Evolutionary conservation across 257 asterid species (phyloP), one percentile per base, ranked within the genome.

Genomic region (Haberlea rhodopensis): DNA sequence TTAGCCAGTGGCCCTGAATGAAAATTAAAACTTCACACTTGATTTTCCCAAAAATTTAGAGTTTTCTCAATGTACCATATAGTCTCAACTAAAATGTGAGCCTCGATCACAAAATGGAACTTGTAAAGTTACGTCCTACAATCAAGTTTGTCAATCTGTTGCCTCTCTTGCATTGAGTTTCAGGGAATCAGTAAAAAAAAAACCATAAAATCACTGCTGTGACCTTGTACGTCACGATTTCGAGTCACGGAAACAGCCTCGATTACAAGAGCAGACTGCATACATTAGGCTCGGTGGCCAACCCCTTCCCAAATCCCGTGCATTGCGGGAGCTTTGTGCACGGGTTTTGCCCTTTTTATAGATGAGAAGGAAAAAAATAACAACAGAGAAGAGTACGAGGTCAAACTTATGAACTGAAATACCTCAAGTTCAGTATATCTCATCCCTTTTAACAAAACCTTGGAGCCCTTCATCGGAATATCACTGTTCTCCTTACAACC

Each of bases 351-450:
- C n/a, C n/a, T n/a, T n/a, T n/a, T n/a, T n/a, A n/a, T n/a, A n/a
- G n/a, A 5, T 3, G 19, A 27, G 5, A 27, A 46, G 15, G 8
- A 4, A 26, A 46, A 40, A 40, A 40, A 13, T 8, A 45, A 23
- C 2, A 26, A 19, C 13, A 1, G 26, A 43, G 11, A 53, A 26
- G 59, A 24, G 21, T 21, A 49, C 10, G 40, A 43, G 34, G 27
- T 11, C 5, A 23, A 25, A 48, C 6, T 4, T 3, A 53, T 3
- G 20, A 5, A 8, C 0, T 21, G 22, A 52, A 67, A 45, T 60
- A 91, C 98, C 86, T 89, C 91, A 58, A 92, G 86, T 62, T 92
- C 91, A 52, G 78, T 65, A 70, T 87, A 92, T 59, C 90, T 79
- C 91, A 92, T 75, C 67, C 92, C 98, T 75, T 92, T 92, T 26